A percentile compares a stretch with the other conserved stretches of the same genome.
phyloP scores from a whole-genome alignment of 139 green algal genomes.

The Zygnema cylindricum region DNA sequence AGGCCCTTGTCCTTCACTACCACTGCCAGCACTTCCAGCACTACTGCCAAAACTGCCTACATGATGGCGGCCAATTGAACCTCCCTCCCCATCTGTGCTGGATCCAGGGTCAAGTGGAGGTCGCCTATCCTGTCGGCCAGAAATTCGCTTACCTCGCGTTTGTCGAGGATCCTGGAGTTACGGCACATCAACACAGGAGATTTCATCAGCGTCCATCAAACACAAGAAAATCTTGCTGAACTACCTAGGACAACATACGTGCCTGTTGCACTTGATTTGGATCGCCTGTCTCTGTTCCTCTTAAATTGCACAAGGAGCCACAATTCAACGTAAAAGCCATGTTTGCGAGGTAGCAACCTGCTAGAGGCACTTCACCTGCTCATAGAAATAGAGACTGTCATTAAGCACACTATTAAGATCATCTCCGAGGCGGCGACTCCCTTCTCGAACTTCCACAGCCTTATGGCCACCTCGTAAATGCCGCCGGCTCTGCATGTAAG shows the following conservation, averaged over 20 bases:
- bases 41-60: conserved; percentile 43
- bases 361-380: conserved; percentile 70
- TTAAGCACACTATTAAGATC: conserved; percentile 78
- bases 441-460: conserved; percentile 23
- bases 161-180: background rate
- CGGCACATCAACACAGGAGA: background rate
- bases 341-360: too few species aligned
- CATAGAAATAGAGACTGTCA: conserved; percentile 85
- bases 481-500: background rate
- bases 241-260: too few species aligned
- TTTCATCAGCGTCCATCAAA: too few species aligned
- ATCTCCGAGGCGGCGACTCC: conserved; percentile 8
- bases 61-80: background rate
- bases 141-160: background rate
- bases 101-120: conserved; percentile 1
- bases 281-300: too few species aligned
- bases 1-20: conserved; percentile 27
- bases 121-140: background rate
- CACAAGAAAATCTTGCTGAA: too few species aligned
- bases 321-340: conserved; percentile 17
- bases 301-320: too few species aligned
- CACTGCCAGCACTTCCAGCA: conserved; percentile 38
- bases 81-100: background rate
- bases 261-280: too few species aligned
- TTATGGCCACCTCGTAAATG: background rate